Percentiles rank a stretch among this genome's conserved stretches.
Conservation (phyloP, 108 stramenopile species). For the Fragilaria radians region DNA sequence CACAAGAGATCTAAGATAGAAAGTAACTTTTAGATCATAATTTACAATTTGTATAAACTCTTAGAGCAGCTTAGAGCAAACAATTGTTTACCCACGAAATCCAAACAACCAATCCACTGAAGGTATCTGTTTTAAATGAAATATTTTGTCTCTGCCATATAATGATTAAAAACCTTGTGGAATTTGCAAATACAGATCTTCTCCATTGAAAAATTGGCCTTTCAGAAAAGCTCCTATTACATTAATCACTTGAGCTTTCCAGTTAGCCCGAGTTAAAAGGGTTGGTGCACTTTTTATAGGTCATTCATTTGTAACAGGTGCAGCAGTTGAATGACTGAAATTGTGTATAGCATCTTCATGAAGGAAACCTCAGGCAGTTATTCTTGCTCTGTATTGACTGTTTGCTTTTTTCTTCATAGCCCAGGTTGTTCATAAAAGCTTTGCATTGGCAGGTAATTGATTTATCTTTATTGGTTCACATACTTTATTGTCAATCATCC, state of each 20-base stretch:
- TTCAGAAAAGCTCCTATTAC: too few relatives aligned
- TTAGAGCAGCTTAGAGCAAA: too few relatives aligned
- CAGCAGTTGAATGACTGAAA: slow-evolving; percentile 9
- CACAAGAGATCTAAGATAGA: too few relatives aligned
- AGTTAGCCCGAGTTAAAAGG: slow-evolving; percentile 21
- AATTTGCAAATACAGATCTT: slow-evolving; percentile 23
- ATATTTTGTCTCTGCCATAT: too few relatives aligned
- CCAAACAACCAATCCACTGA: too few relatives aligned
- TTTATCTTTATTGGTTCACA: slow-evolving; percentile 9
- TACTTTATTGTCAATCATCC: slow-evolving; percentile 19
- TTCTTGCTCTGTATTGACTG: slow-evolving; percentile 24
- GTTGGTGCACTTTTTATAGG: slow-evolving; percentile 11
- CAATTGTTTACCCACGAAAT: too few relatives aligned
- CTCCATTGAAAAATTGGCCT: too few relatives aligned
- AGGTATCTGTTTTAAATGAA: too few relatives aligned
- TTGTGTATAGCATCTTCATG: slow-evolving; percentile 23
- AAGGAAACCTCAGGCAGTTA: slow-evolving; percentile 27
- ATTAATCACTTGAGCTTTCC: slow-evolving; percentile 13
- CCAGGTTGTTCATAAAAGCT: slow-evolving; percentile 23
- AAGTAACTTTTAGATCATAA: too few relatives aligned
- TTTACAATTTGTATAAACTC: too few relatives aligned
- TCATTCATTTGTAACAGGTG: slow-evolving; percentile 25
- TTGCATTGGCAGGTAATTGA: slow-evolving; percentile 23
- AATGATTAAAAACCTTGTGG: slow-evolving; percentile 3
- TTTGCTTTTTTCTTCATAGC: too few relatives aligned